These are phyloP conservation scores for Lipomyces lipofer DNA, from an alignment of 805 yeast species.

Conservation along the genomic window DNA sequence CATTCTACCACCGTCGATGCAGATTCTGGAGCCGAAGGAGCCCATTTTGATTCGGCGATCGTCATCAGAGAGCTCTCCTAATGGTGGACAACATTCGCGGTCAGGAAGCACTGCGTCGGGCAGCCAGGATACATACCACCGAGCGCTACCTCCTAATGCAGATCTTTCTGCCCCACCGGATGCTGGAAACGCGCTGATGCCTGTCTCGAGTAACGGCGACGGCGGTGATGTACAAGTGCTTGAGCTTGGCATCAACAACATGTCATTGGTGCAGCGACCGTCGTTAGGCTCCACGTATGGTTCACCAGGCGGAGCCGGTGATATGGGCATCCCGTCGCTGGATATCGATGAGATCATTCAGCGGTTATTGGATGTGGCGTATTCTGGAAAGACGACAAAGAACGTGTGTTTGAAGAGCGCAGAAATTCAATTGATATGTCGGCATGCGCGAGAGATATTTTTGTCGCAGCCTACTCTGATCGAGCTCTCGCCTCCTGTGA, in stretches of 20 bases:
- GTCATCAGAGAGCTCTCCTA: too few species aligned
- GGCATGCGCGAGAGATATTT: constrained; percentile 84
- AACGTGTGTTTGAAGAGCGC: constrained; percentile 81
- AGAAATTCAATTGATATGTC: constrained; percentile 86
- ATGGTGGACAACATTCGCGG: too few species aligned
- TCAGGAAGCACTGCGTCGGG: too few species aligned
- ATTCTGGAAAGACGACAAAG: constrained; percentile 90
- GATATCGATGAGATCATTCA: constrained; percentile 89
- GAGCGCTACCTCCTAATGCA: too few species aligned
- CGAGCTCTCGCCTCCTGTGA: constrained; percentile 83
- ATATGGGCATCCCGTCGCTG: constrained; percentile 30
- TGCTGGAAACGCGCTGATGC: too few species aligned
- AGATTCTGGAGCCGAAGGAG: constrained; percentile 66
- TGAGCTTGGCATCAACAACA: neutral
- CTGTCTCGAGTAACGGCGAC: too few species aligned
- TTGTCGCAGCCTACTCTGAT: constrained; percentile 85
- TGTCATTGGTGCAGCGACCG: neutral
- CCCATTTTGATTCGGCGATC: constrained; percentile 60
- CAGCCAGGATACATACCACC: too few species aligned
- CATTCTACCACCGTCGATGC: constrained; percentile 65
- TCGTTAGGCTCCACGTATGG: neutral
- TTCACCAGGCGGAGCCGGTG: neutral
- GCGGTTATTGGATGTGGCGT: constrained; percentile 90
- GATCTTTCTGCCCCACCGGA: too few species aligned
- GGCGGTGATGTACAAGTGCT: too few species aligned